A percentile compares a stretch with the other conserved stretches of the same genome.
These are phyloP conservation scores for Saccharum hybrid DNA, from an alignment of 202 grass and related monocot species.

Conservation along the genomic window DNA sequence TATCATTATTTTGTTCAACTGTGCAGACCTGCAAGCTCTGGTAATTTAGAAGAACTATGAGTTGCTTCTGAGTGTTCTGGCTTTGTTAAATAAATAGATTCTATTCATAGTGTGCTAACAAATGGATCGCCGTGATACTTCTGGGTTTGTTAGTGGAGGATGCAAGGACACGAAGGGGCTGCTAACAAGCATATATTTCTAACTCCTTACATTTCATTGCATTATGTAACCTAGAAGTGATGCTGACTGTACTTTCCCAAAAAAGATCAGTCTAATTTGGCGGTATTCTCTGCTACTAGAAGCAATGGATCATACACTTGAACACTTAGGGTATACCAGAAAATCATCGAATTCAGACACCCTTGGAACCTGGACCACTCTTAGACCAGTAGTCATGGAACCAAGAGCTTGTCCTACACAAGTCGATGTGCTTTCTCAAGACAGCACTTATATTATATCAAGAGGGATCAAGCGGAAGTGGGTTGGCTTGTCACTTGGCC, in stretches of 20 bases:
- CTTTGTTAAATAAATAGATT: constrained; percentile 8
- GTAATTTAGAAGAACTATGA: constrained; percentile 1
- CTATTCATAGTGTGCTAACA: constrained; percentile 15
- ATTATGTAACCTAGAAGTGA: constrained; percentile 29
- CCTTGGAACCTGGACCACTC: constrained; percentile 27
- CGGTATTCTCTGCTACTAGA: neutral
- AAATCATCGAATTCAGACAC: constrained; percentile 37
- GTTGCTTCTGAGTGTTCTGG: constrained; percentile 17
- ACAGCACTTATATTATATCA: constrained; percentile 36
- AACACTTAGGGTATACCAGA: constrained; percentile 19
- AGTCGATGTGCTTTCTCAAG: constrained; percentile 38
- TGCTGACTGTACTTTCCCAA: constrained; percentile 11
- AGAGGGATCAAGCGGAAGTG: constrained; percentile 65
- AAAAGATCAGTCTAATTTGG: constrained; percentile 31
- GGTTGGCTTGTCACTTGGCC: constrained; percentile 60
- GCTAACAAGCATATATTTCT: constrained; percentile 49
- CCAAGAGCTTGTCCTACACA: constrained; percentile 24
- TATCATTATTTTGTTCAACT: constrained; percentile 22
- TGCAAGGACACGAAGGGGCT: constrained; percentile 41
- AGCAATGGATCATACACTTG: constrained; percentile 31
- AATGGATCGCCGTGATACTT: constrained; percentile 81
- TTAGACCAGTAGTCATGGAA: constrained; percentile 38
- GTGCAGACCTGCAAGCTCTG: constrained; percentile 28
- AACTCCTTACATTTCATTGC: constrained; percentile 12
- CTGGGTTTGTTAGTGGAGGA: constrained; percentile 91